Evolutionary conservation across 257 asterid species (phyloP), one percentile per base, ranked within the genome.

Genomic region (Scutellaria baicalensis): DNA sequence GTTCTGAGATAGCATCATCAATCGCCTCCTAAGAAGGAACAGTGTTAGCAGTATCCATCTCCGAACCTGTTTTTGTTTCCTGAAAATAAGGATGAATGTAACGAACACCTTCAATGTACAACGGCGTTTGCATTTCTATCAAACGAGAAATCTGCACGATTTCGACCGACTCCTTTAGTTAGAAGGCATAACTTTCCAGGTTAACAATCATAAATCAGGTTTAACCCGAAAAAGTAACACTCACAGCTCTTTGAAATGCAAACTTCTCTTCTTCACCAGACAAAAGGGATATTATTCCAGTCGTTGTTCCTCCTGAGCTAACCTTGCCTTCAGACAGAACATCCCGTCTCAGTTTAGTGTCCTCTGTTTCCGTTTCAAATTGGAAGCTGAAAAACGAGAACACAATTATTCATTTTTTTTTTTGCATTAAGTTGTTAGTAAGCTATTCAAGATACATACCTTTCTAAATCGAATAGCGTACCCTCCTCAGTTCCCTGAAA

Each of bases 401-500:
- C 0, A 58, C 10, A 12, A 1, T 49, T 23, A 47, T 68, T 59
- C 36, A 69, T 27, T 56, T 36, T 16, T 42, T 17, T 16, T 18
- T 7, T 50, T 17, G 57, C 33, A 8, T 54, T 54, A 27, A 27
- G 33, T 3, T 1, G 33, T 3, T 2, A 20, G 62, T 7, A 36
- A 71, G 55, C 23, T 39, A 66, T 43, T 62, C 31, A 59, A 31
- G 69, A 38, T 40, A 79, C 84, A 79, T 64, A 73, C 99, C 96
- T 93, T 86, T 93, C 99, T 77, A 93, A 74, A 81, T 93, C 96
- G 75, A 93, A 89, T 52, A 93, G 79, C 9, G 88, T 78, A 70
- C 99, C 99, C 70, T 93, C 99, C 69, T 84, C 96, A 33, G 99
- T 87, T 84, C 99, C 99, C 73, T 93, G 99, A 85, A 93, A 93